Evolutionary conservation across 495 filamentous ascomycete genomes (phyloP), one percentile per base, ranked within the genome.

Genomic region (Ramalina intermedia): DNA sequence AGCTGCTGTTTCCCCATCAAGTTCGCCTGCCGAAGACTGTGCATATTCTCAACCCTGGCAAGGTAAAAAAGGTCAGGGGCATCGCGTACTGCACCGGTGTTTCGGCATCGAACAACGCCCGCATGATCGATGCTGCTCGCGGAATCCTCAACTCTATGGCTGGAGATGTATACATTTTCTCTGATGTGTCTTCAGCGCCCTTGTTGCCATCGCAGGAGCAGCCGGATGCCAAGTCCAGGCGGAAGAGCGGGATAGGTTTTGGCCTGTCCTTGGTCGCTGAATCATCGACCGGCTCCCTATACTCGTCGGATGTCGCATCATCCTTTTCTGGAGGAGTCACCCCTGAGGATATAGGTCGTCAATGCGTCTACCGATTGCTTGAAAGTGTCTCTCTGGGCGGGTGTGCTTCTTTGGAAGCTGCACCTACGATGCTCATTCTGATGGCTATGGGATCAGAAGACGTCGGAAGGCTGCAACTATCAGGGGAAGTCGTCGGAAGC

Each of bases 371-470:
- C 61, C 90, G 95, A 65, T 67, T 99, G 48, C 68, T 99, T 9
- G 88, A 96, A 61, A 69, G 76, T 7, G 78, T 96, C 36, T 75
- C 72, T 38, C 74, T 83, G 59, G 88, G 90, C 6, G 93, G 93
- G 6, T 90, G 84, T 65, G 81, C 89, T 13, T 79, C 78, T 20
- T 71, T 69, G 23, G 74, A 78, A 1, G 83, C 84, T 2, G 77
- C 77, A 4, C 65, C 74, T 4, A 86, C 80, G 0, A 73, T 93
- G 63, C 60, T 96, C 20, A 85, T 77, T 23, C 69, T 96, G 37
- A 99, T 99, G 93, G 87, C 87, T 26, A 96, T 99, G 91, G 90
- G 93, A 2, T 74, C 74, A 0, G 80, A 82, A 54, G 80, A 84
- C 61, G 79, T 84, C 46, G 80, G 80, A n/a, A 66, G 80, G 26